Conservation (phyloP, 2,329 filamentous ascomycete species). For the Teratosphaeria zuluensis region DNA sequence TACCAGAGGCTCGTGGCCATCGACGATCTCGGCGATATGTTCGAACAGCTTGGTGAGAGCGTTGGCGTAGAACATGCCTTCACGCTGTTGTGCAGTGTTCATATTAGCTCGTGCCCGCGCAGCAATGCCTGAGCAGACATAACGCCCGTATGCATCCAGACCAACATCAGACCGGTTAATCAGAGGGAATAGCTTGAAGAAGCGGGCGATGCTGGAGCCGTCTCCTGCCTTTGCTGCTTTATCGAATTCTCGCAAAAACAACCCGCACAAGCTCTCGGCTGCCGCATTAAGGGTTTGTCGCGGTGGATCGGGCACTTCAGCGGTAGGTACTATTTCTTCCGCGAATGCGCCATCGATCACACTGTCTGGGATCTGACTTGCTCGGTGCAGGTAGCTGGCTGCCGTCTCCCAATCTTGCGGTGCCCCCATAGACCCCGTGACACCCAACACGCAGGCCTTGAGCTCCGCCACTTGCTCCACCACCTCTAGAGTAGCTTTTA, state of each 20-base stretch:
- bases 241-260: constrained; percentile 93
- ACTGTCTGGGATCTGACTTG: constrained; percentile 62
- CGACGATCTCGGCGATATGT: constrained; percentile 93
- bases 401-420: constrained; percentile 98
- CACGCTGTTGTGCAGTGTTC: constrained; percentile 56
- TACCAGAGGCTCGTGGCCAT: constrained; percentile 80
- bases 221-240: constrained; percentile 82
- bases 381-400: constrained; percentile 76
- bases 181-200: constrained; percentile 95
- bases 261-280: constrained; percentile 75
- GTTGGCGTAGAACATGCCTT: constrained; percentile 85
- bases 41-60: constrained; percentile 88
- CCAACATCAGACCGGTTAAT: constrained; percentile 84
- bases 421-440: constrained; percentile 91
- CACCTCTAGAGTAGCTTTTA: constrained; percentile 80
- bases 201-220: constrained; percentile 79
- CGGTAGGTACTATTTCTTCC: constrained; percentile 83
- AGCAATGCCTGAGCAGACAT: constrained; percentile 92
- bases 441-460: constrained; percentile 89
- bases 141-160: constrained; percentile 86
- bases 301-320: constrained; percentile 88
- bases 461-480: constrained; percentile 96
- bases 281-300: constrained; percentile 78
- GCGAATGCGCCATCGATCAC: constrained; percentile 82
- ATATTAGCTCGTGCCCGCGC: constrained; percentile 71